Evolutionary conservation across 2,329 filamentous ascomycete species (phyloP).

Genomic region (Ophiostoma populinum): DNA sequence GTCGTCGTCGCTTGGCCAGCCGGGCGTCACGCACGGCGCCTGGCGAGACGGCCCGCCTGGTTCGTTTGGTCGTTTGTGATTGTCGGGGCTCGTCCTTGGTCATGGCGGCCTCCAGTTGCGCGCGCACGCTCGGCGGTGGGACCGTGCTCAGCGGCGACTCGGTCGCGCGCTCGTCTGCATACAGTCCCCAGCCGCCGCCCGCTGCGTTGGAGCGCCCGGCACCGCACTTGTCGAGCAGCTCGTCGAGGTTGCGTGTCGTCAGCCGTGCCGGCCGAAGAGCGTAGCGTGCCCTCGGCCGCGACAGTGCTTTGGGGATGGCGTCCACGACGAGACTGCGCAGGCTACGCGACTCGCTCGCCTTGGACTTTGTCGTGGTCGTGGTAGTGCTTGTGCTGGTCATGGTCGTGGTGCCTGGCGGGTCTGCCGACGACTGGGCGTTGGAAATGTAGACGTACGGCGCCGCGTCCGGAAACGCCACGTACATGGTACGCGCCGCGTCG

Average conservation of each 20-base stretch:
- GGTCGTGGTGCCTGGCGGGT: neutral
- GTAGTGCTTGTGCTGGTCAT: neutral
- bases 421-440: conserved; percentile 22
- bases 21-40: conserved; percentile 17
- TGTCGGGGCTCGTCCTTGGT: neutral
- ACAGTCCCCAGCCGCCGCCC: conserved; percentile 64
- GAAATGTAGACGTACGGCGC: conserved; percentile 58
- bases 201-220: conserved; percentile 52
- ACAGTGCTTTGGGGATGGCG: conserved; percentile 69
- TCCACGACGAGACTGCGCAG: conserved; percentile 56
- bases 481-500: conserved; percentile 56
- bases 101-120: neutral
- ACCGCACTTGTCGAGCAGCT: conserved; percentile 52
- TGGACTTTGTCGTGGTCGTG: neutral
- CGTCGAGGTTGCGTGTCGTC: conserved; percentile 51
- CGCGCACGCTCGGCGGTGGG: conserved; percentile 26
- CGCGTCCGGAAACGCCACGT: conserved; percentile 67
- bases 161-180: conserved; percentile 43
- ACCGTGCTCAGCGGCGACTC: conserved; percentile 38
- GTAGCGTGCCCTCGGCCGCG: conserved; percentile 55
- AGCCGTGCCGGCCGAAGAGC: conserved; percentile 50
- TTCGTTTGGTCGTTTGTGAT: neutral
- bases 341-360: conserved; percentile 34
- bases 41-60: conserved; percentile 15
- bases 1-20: conserved; percentile 37